phyloP scores from a whole-genome alignment of 345 rosid genomes.

The Hevea brasiliensis region DNA sequence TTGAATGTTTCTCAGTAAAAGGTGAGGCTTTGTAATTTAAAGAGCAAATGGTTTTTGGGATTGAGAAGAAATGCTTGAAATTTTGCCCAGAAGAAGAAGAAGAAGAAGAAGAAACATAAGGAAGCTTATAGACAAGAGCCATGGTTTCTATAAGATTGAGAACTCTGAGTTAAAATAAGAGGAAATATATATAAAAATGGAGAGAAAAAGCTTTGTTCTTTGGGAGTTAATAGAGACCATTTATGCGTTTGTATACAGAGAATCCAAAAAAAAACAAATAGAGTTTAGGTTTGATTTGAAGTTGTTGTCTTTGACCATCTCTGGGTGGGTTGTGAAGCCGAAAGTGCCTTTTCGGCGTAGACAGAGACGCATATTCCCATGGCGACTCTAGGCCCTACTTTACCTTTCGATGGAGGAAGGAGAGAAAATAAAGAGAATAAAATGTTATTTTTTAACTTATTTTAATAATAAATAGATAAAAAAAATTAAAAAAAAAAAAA shows the following conservation, averaged over 20 bases:
- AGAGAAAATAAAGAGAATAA: too few relatives aligned
- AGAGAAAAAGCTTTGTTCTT: neutral
- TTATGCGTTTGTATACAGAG: slow-evolving; percentile 10
- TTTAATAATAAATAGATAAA: too few relatives aligned
- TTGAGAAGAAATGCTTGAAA: slow-evolving; percentile 3
- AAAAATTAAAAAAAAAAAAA: too few relatives aligned
- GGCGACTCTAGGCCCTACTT: too few relatives aligned
- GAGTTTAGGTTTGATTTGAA: neutral
- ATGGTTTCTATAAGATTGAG: neutral
- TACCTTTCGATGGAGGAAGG: too few relatives aligned
- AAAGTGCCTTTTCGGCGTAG: slow-evolving; percentile 1
- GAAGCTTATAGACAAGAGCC: slow-evolving; percentile 23
- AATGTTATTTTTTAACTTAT: too few relatives aligned
- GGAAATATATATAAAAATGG: neutral
- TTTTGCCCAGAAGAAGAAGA: neutral
- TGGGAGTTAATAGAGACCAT: slow-evolving; percentile 15
- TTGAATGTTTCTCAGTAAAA: slow-evolving; percentile 32
- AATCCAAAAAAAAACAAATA: neutral
- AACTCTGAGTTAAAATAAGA: neutral
- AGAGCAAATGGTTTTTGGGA: slow-evolving; percentile 19
- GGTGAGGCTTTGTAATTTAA: slow-evolving; percentile 19
- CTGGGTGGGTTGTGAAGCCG: neutral
- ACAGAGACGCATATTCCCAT: neutral
- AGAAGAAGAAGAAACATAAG: slow-evolving; percentile 12
- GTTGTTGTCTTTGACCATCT: neutral